Conservation (phyloP, 1,139 yeast genomes). For the Magnusiomyces tetraspermus region DNA sequence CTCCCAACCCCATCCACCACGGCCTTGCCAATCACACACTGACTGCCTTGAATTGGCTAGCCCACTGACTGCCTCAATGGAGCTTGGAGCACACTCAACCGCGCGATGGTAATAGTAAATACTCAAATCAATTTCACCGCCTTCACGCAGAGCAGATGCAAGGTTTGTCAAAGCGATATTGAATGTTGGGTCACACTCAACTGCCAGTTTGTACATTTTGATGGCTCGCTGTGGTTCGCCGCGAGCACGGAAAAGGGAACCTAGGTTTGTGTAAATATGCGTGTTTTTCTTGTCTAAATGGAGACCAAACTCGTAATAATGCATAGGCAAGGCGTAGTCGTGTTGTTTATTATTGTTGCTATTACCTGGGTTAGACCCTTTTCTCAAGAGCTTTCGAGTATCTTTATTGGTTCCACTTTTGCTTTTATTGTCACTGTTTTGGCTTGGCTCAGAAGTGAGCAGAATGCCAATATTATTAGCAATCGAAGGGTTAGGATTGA, state of each 20-base stretch:
- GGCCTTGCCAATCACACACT: slow-evolving; percentile 31
- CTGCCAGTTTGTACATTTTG: slow-evolving; percentile 28
- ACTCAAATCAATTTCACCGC: slow-evolving; percentile 29
- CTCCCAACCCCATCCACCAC: slow-evolving; percentile 30
- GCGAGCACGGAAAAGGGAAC: slow-evolving; percentile 30
- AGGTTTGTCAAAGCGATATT: slow-evolving; percentile 31
- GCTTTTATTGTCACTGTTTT: not conserved
- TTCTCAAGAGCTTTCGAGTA: too few species aligned
- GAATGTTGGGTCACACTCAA: slow-evolving; percentile 27
- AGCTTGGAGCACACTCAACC: slow-evolving; percentile 25
- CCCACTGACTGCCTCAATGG: slow-evolving; percentile 31
- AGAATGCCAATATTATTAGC: slow-evolving; percentile 32
- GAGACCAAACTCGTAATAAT: slow-evolving; percentile 29
- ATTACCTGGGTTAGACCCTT: too few species aligned
- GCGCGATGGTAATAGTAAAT: slow-evolving; percentile 28
- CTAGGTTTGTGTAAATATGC: slow-evolving; percentile 31
- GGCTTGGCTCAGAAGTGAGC: not conserved
- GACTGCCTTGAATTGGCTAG: slow-evolving; percentile 28
- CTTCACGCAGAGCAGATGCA: slow-evolving; percentile 30
- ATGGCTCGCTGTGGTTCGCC: slow-evolving; percentile 28
- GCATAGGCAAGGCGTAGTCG: slow-evolving; percentile 20
- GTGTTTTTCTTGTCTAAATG: slow-evolving; percentile 30
- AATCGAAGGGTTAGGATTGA: slow-evolving; percentile 29
- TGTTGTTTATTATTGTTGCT: too few species aligned
- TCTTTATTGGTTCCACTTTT: not conserved